These are phyloP conservation scores for Cladosporium cucumerinum DNA, from an alignment of 2,329 filamentous ascomycete species.

Conservation along the genomic window DNA sequence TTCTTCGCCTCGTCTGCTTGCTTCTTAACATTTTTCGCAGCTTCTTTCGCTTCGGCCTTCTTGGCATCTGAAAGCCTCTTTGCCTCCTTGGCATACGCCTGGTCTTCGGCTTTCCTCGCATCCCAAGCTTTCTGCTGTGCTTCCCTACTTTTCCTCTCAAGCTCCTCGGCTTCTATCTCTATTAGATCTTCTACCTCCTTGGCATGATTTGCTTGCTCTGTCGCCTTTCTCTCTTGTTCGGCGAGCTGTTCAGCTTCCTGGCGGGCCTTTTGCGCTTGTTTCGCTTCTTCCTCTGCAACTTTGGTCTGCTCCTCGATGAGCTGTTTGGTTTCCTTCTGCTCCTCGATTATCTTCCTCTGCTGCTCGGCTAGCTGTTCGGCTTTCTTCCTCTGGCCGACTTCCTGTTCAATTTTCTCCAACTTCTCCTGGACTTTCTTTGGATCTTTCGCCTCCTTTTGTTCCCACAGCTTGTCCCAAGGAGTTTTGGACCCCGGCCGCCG, in stretches of 20 bases:
- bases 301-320: too few species aligned
- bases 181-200: not conserved
- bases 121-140: too few species aligned
- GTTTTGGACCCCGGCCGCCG: not conserved
- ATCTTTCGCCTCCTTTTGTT: not conserved
- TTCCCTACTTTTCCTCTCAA: not conserved
- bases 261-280: not conserved
- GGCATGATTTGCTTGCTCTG: not conserved
- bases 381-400: not conserved
- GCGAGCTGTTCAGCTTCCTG: not conserved
- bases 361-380: not conserved
- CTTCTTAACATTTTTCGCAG: not conserved
- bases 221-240: not conserved
- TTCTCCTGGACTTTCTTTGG: not conserved
- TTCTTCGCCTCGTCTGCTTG: not conserved
- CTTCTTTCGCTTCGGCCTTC: not conserved
- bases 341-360: not conserved
- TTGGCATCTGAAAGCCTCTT: not conserved
- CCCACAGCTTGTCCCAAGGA: not conserved
- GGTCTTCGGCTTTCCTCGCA: not conserved
- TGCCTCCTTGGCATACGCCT: not conserved
- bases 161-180: not conserved
- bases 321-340: not conserved
- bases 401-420: not conserved
- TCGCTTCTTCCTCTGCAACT: not conserved